A percentile compares a stretch with the other conserved stretches of the same genome.
Evolutionary conservation across 140 eudicot species (phyloP).

Genomic region (Cichorium intybus): DNA sequence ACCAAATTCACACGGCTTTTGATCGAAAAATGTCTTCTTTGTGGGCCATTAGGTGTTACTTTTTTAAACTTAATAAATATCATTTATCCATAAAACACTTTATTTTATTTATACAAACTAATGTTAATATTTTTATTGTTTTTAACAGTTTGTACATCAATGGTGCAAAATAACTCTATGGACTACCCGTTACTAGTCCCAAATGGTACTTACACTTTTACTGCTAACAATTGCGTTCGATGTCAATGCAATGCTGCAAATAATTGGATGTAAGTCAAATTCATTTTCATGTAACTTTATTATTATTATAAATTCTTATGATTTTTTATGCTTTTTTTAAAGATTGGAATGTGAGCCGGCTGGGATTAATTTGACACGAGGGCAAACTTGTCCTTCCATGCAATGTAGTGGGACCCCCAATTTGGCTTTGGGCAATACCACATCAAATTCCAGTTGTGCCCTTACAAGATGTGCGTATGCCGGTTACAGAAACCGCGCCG

Average conservation of each 20-base stretch:
- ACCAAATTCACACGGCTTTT: constrained; percentile 9
- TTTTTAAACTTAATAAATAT: neutral
- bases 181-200: constrained; percentile 79
- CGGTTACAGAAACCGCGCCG: constrained; percentile 41
- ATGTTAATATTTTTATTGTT: neutral
- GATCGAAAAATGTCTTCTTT: neutral
- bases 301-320: neutral
- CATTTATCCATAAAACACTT: neutral
- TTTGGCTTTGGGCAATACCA: constrained; percentile 43
- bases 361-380: constrained; percentile 19
- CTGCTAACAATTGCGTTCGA: constrained; percentile 58
- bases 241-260: constrained; percentile 66
- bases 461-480: constrained; percentile 64
- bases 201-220: constrained; percentile 44
- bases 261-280: constrained; percentile 68
- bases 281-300: no score
- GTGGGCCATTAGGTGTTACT: constrained; percentile 9
- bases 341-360: constrained; percentile 69
- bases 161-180: constrained; percentile 39
- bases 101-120: constrained; percentile 3
- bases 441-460: constrained; percentile 42
- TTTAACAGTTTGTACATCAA: constrained; percentile 57
- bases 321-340: neutral
- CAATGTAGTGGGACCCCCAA: constrained; percentile 45
- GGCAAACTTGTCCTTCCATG: constrained; percentile 45